phyloP scores from a whole-genome alignment of 139 green algal genomes.

The Chloropicon primus region DNA sequence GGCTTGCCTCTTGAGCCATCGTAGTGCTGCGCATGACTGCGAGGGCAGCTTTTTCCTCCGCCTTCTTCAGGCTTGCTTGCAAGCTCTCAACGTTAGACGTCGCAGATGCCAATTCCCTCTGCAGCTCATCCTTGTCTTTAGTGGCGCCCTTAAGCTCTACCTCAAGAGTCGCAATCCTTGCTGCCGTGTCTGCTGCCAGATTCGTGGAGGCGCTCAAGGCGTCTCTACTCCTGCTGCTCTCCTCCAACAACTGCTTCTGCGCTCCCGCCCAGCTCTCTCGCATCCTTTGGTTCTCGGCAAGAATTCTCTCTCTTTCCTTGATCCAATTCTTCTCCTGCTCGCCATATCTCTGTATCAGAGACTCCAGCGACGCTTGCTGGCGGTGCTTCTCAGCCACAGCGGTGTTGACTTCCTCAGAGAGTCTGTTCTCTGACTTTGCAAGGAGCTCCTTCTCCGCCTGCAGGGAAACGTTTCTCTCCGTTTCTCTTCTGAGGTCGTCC shows the following conservation, averaged over 20 bases:
- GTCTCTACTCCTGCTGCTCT: not conserved
- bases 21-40: not conserved
- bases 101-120: conserved; percentile 21
- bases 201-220: not conserved
- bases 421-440: conserved; percentile 17
- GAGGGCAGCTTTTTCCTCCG: conserved; percentile 28
- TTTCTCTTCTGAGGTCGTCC: conserved; percentile 6
- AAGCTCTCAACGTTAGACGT: conserved; percentile 30
- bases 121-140: not conserved
- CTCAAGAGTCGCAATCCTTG: not conserved
- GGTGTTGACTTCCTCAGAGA: conserved; percentile 8
- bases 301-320: conserved; percentile 1
- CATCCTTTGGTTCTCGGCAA: conserved; percentile 9
- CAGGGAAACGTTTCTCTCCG: conserved; percentile 21
- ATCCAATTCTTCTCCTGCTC: conserved; percentile 4
- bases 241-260: conserved; percentile 5
- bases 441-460: conserved; percentile 30
- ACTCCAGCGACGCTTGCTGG: conserved; percentile 28
- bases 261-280: conserved; percentile 18
- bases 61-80: conserved; percentile 30
- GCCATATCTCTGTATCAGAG: not conserved
- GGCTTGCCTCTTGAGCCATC: not conserved
- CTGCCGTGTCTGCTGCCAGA: not conserved
- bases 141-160: not conserved
- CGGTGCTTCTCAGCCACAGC: conserved; percentile 26